Evolutionary conservation across 306 rosid genomes (phyloP).

Genomic region (Ormosia emarginata): DNA sequence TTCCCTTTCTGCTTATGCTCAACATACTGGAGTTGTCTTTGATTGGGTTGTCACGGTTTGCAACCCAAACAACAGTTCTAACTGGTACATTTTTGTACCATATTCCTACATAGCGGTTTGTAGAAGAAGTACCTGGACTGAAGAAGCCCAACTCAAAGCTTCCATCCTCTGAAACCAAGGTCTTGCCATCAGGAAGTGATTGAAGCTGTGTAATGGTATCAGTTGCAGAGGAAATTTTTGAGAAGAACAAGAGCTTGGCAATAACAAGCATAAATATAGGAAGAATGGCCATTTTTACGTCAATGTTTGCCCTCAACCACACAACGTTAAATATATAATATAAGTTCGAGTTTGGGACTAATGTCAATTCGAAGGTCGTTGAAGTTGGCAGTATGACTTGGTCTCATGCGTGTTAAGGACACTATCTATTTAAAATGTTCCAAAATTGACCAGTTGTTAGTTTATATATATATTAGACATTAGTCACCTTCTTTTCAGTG

Average conservation of each 20-base stretch:
- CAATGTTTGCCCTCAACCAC: neutral
- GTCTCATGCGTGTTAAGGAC: neutral
- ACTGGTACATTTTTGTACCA: slow-evolving; percentile 1
- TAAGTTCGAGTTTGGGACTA: no score
- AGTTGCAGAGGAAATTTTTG: neutral
- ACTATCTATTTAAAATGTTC: no score
- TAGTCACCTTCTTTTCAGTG: neutral
- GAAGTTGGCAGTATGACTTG: neutral
- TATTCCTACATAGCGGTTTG: no score
- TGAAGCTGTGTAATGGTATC: neutral
- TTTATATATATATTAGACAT: no score
- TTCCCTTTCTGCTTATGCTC: neutral
- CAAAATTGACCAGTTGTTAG: no score
- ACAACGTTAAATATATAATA: no score
- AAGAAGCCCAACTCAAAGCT: no score
- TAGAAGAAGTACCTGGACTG: no score
- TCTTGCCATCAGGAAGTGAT: neutral
- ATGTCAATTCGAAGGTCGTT: no score
- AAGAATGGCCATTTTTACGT: slow-evolving; percentile 13
- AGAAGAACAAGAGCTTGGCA: neutral
- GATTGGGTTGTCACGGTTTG: slow-evolving; percentile 19
- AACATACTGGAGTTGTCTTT: slow-evolving; percentile 6
- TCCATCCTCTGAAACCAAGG: neutral
- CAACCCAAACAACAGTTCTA: slow-evolving; percentile 18
- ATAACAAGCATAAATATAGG: neutral